phyloP scores from a whole-genome alignment of 805 yeast species.

The Saturnispora halmiae region DNA sequence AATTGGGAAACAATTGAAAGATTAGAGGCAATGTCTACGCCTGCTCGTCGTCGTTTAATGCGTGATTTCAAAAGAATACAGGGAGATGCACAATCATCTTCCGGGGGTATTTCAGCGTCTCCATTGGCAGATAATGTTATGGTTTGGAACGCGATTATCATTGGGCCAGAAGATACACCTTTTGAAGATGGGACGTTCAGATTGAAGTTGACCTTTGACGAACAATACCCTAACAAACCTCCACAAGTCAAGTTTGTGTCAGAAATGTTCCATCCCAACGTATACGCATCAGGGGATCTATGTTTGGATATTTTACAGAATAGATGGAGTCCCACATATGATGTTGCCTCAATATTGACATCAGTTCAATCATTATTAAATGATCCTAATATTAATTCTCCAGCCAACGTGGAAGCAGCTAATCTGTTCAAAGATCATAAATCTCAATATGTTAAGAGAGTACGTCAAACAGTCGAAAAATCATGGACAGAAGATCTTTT shows the following conservation, averaged over 20 bases:
- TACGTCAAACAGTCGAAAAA: conserved; percentile 87
- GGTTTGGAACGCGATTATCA: conserved; percentile 97
- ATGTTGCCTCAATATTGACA: conserved; percentile 89
- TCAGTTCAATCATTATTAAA: conserved; percentile 85
- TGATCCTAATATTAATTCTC: conserved; percentile 94
- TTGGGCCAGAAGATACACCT: conserved; percentile 96
- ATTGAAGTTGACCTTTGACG: conserved; percentile 79
- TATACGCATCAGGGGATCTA: conserved; percentile 89
- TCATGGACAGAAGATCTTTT: conserved; percentile 82
- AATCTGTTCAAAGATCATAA: conserved; percentile 91
- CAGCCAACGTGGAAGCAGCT: conserved; percentile 98
- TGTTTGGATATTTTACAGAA: conserved; percentile 94
- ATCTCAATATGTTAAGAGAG: conserved; percentile 83
- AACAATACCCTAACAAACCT: conserved; percentile 96
- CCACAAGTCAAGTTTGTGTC: conserved; percentile 85
- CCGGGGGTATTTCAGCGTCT: conserved; percentile 95
- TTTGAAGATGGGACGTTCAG: conserved; percentile 97
- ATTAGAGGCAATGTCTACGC: conserved; percentile 99
- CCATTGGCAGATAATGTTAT: conserved; percentile 95
- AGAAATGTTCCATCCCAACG: conserved; percentile 97
- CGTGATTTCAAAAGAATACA: conserved; percentile 98
- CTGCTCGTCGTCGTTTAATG: conserved; percentile 98
- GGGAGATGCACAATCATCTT: conserved; percentile 64
- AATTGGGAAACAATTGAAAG: conserved; percentile 1
- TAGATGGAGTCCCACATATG: conserved; percentile 98